These are phyloP conservation scores for Raffaelea ambrosiae DNA, from an alignment of 2,329 filamentous ascomycete species.

Conservation along the genomic window DNA sequence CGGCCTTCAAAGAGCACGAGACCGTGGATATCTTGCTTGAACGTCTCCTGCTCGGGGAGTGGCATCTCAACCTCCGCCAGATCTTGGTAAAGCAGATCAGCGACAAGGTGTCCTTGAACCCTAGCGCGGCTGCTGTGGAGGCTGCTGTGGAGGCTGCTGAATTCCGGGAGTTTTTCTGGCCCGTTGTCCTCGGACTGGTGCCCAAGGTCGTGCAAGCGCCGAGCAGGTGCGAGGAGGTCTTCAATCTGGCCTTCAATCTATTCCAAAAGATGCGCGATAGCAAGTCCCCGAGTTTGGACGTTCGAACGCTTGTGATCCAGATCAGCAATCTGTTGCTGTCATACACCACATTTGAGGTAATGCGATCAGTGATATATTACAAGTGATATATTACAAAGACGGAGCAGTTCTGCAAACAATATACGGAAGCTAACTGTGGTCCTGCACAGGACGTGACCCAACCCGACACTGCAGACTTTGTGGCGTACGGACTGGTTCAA, in stretches of 20 bases:
- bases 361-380: too few relatives aligned
- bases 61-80: conserved; percentile 25
- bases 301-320: conserved; percentile 17
- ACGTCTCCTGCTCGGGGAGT: conserved; percentile 28
- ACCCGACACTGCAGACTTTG: conserved; percentile 25
- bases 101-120: conserved; percentile 13
- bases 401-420: too few relatives aligned
- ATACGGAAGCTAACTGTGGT: too few relatives aligned
- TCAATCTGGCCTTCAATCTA: conserved; percentile 31
- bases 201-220: conserved; percentile 23
- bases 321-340: conserved; percentile 17
- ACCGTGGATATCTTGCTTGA: conserved; percentile 20
- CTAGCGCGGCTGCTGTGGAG: conserved; percentile 8
- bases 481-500: conserved; percentile 26
- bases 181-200: conserved; percentile 28
- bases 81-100: conserved; percentile 25
- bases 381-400: too few relatives aligned
- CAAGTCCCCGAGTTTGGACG: conserved; percentile 20
- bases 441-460: conserved; percentile 30
- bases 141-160: conserved; percentile 23
- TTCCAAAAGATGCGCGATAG: conserved; percentile 29
- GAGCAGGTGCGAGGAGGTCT: conserved; percentile 34
- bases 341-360: conserved; percentile 23
- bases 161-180: conserved; percentile 40
- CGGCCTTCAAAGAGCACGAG: conserved; percentile 22